Evolutionary conservation across 2,329 filamentous ascomycete species (phyloP).

Genomic region (Paecilomyces sp.): DNA sequence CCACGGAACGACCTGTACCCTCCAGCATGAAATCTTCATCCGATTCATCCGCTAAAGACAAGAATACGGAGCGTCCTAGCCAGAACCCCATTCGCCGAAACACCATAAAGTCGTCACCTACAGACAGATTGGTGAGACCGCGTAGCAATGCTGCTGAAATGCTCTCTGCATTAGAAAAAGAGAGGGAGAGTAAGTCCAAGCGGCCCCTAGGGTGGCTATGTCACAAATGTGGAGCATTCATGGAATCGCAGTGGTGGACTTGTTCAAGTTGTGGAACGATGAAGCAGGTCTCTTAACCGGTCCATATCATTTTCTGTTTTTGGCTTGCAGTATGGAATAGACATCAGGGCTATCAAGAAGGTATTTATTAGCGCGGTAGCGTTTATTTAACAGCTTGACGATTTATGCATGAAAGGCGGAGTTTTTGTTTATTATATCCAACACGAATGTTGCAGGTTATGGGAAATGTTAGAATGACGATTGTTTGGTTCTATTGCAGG

Average conservation of each 20-base stretch:
- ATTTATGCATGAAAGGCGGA: neutral
- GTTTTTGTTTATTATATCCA: neutral
- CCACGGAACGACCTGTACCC: conserved; percentile 46
- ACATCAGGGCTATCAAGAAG: neutral
- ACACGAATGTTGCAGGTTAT: neutral
- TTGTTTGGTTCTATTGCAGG: neutral
- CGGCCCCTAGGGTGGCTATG: conserved; percentile 55
- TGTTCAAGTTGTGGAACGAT: conserved; percentile 54
- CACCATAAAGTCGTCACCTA: conserved; percentile 1
- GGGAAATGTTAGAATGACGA: neutral
- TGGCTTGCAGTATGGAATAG: neutral
- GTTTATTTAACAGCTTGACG: neutral
- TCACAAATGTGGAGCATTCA: conserved; percentile 51
- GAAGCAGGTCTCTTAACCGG: conserved; percentile 44
- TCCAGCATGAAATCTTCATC: conserved; percentile 11
- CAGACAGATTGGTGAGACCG: conserved; percentile 17
- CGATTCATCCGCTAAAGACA: conserved; percentile 9
- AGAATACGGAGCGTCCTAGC: neutral
- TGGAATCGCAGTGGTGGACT: conserved; percentile 60
- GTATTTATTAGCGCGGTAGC: neutral
- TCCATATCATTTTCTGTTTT: neutral
- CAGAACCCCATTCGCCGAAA: conserved; percentile 4
- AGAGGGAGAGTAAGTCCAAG: conserved; percentile 26
- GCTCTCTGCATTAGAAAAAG: conserved; percentile 29
- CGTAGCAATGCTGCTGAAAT: conserved; percentile 25